Evolutionary conservation across 2,329 filamentous ascomycete genomes (phyloP), one percentile per base, ranked within the genome.

Genomic region (Venturia oleaginea): DNA sequence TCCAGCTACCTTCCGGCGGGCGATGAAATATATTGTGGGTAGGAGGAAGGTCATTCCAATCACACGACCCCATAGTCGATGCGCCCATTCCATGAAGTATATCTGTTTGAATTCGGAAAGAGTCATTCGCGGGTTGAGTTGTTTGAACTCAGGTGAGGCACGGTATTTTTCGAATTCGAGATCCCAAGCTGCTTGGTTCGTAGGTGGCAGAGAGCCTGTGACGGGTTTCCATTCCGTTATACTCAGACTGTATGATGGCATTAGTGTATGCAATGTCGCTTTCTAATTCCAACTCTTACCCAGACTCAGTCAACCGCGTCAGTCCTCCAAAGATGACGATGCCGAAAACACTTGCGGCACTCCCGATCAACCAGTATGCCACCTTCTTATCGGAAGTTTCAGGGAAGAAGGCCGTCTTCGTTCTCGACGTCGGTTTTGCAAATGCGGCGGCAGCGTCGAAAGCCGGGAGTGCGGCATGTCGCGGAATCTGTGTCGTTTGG

Each of bases 171-270:
- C 81, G 78, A 97, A 99, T 72, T 97, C 94, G 68, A 87, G 86
- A 70, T 96, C 88, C 94, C 94, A 99, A 73, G 93, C 90, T 66
- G 83, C 86, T 30, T 83, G 77, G 71, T 85, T 89, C 76, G 90
- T 84, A 43, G 94, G 94, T 42, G 92, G 92, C 43, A 95, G 79
- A 19, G 92, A 92, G 69, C 94, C 94, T 11, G 94, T 97, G 54
- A 99, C 92, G 61, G 94, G 94, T 69, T 87, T 88, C 94, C 94
- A 99, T 89, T 99, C 94, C 68, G 94, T 99, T 71, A 99, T 99
- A 75, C 92, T 97, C 69, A 99, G 83, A 57, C 93, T 96, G 69
- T 67, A 69, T 65, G 70, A 71, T 59, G n/a, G 60, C 63, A 40
- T 43, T 34, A 42, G 46, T 67, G n/a, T 22, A 57, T n/a, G 59